Evolutionary conservation across 2,329 filamentous ascomycete genomes (phyloP).

Genomic region (Cryphonectria naterciae): DNA sequence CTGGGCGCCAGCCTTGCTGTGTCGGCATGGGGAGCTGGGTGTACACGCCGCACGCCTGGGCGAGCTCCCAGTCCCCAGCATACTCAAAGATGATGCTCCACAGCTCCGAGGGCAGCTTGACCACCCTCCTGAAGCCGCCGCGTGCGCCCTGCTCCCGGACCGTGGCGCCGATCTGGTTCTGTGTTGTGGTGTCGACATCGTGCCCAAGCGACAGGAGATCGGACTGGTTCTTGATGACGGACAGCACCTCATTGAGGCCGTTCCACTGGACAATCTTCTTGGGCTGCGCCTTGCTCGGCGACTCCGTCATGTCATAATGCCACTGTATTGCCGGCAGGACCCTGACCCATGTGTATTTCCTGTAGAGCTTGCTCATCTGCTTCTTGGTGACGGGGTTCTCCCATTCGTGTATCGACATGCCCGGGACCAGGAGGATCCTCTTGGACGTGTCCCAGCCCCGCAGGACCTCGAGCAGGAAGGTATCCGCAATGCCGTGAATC

Average conservation of each 20-base stretch:
- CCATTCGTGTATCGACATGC: constrained; percentile 90
- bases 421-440: constrained; percentile 81
- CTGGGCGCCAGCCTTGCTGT: constrained; percentile 62
- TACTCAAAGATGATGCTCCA: constrained; percentile 88
- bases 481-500: constrained; percentile 82
- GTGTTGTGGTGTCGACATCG: constrained; percentile 62
- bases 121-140: constrained; percentile 41
- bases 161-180: constrained; percentile 60
- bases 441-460: constrained; percentile 88
- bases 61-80: constrained; percentile 88
- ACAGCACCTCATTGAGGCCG: constrained; percentile 71
- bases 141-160: constrained; percentile 43
- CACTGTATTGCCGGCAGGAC: constrained; percentile 82
- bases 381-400: constrained; percentile 87
- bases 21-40: constrained; percentile 74
- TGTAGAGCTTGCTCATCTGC: constrained; percentile 80
- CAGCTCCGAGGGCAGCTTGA: constrained; percentile 76
- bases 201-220: constrained; percentile 75
- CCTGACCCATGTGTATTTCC: constrained; percentile 86
- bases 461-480: constrained; percentile 77
- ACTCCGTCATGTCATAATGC: constrained; percentile 64
- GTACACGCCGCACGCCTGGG: constrained; percentile 78
- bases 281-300: constrained; percentile 31
- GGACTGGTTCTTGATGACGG: constrained; percentile 76
- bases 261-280: constrained; percentile 65